Base-by-base conservation (phyloP, 2,329 filamentous ascomycete genomes). In the Sarocladium oryzae region DNA sequence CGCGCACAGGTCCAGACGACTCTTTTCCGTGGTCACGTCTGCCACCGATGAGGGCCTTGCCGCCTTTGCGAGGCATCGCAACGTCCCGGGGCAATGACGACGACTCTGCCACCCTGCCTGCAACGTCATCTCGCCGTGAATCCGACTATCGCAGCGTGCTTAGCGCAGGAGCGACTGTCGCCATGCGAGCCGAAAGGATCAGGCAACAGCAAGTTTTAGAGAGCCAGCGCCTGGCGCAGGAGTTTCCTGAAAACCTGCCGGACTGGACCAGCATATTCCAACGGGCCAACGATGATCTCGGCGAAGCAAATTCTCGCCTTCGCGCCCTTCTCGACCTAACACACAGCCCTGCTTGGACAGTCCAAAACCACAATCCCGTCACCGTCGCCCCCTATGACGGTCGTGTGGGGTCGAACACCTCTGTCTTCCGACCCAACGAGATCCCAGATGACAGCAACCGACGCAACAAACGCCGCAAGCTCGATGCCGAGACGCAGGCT, bases 391-490 rank as follows among this genome's bases (percentile, higher is more conserved):
- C n/a, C 11, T 33, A 13, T 16, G 9, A 7, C 16, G 23, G 18
- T 15, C 26, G 26, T 45, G 23, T 21, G 10, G 20, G 21, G 6
- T 21, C 11, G 8, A 33, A 16, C 23, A 55, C 33, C 55, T 67
- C 52, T 67, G 60, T 65, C 1, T 60, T 62, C 16, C 67, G 68
- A 4, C 58, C 62, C 6, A 64, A 66, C 50, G 71, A 76, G 16
- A 61, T 70, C 23, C 59, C 65, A 45, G 74, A 79, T 32, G 71
- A 75, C 43, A 48, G 43, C 46, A 72, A 64, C 57, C 77, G 81
- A 51, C 73, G 79, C 52, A 69, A 69, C 46, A 90, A 90, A 66
- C 79, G 86, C 41, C 78, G 86, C 55, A 89, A 88, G 64, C 66
- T 89, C 33, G 85, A 88, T 58, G 74, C 79, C 1, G 84, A 87